Evolutionary conservation across 2,329 filamentous ascomycete genomes (phyloP).

Genomic region (Ophiostoma perfectum): DNA sequence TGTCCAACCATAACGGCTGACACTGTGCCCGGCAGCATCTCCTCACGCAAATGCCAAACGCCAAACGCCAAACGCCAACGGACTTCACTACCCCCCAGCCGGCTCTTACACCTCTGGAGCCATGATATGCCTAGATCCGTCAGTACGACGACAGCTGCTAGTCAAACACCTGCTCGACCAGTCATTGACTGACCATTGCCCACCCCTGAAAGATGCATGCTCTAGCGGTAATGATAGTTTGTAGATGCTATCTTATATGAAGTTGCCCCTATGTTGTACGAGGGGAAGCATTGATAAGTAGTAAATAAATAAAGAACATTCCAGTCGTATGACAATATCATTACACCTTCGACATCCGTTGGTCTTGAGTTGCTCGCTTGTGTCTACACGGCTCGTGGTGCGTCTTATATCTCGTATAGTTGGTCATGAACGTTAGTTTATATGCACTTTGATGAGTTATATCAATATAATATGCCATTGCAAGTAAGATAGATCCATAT

Average conservation of each 20-base stretch:
- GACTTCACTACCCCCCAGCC: no score
- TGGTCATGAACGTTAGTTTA: no score
- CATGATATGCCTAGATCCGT: not conserved
- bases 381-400: constrained; percentile 3
- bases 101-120: no score
- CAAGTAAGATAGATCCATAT: not conserved
- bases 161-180: not conserved
- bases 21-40: not conserved
- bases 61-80: no score
- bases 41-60: not conserved
- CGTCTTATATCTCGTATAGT: no score
- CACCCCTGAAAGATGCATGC: constrained; percentile 1
- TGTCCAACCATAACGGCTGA: not conserved
- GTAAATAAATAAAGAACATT: not conserved
- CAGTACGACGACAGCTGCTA: not conserved
- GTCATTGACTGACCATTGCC: not conserved
- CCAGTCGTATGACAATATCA: not conserved
- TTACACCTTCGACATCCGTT: not conserved
- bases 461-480: not conserved
- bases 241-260: not conserved
- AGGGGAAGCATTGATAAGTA: not conserved
- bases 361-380: not conserved
- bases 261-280: not conserved
- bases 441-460: no score
- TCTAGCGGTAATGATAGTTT: not conserved